Evolutionary conservation across 2,329 filamentous ascomycete genomes (phyloP).

Genomic region (Volutella citrinella): DNA sequence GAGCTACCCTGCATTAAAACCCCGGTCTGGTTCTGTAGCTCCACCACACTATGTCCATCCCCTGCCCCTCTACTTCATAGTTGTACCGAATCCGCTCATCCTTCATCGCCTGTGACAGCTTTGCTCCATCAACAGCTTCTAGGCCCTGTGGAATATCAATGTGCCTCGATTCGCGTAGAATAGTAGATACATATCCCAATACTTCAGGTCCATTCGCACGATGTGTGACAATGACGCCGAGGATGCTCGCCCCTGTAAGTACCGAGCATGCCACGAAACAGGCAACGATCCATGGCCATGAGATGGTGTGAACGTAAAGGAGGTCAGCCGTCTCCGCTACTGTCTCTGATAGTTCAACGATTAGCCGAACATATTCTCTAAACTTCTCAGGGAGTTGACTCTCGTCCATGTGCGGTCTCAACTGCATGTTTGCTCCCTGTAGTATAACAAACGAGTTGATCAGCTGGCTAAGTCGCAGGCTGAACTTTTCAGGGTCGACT

Average conservation of each 20-base stretch:
- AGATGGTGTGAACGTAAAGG: background rate
- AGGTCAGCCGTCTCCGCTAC: background rate
- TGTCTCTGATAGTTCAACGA: no score
- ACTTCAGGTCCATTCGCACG: constrained; percentile 13
- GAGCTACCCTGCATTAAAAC: no score
- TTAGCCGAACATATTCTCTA: no score
- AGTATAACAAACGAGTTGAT: constrained; percentile 12
- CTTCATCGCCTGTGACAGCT: no score
- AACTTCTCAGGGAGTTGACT: no score
- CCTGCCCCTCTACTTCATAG: no score
- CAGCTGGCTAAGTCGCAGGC: constrained; percentile 7
- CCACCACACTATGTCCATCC: no score
- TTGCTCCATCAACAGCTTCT: no score
- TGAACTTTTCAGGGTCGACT: background rate
- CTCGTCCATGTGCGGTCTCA: no score
- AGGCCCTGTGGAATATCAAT: no score
- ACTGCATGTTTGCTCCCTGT: background rate
- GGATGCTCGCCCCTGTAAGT: background rate
- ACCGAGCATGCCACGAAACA: constrained; percentile 1
- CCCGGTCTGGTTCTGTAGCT: no score
- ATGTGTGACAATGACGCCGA: constrained; percentile 11
- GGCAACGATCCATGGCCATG: background rate
- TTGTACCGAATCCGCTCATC: no score
- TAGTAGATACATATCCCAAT: constrained; percentile 13
- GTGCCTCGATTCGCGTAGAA: constrained; percentile 14